Base-by-base conservation (phyloP, 352 stramenopile genomes). In the Globisporangium yorkense region DNA sequence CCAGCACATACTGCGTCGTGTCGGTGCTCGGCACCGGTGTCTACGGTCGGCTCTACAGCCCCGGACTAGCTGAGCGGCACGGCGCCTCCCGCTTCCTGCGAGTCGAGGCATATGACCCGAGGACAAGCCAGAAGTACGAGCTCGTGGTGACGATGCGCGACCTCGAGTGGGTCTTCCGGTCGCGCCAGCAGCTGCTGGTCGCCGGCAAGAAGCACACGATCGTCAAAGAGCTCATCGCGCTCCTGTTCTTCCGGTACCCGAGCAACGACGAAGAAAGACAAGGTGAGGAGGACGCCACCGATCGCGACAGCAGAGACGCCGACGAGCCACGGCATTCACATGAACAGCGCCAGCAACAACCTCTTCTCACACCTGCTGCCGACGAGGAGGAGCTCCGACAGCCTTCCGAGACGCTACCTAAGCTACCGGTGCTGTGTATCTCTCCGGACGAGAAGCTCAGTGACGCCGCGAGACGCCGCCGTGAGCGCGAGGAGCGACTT, bases 241-340 rank as follows among this genome's bases (percentile, higher is more conserved):
- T 91, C 44, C 59, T 91, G 27, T 91, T 74, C 63, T 89, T 91
- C 47, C 54, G 82, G 10, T 88, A 91, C 41, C 72, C 68, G 5
- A 49, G 40, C 3, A 35, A 65, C 0, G 10, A 44, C 8, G 43
- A 47, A 39, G 51, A 57, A 49, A 1, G 8, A 37, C 5, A 37
- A 6, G 33, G 33, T 10, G 37, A 43, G 10, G 37, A 16, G 12
- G 37, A 43, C 37, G 12, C 10, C 37, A 18, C 5, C 8, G 8
- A 10, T 9, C 9, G 12, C 37, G 37, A 18, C 10, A 43, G 12
- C 13, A 13, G 37, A 12, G 37, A 43, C 13, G 12, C 37, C 37
- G 16, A 43, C 37, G 37, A 43, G 12, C 13, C 13, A 13, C 37
- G 16, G 13, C 2, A 12, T 43, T 3, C 2, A 16, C 3, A 43